Percentiles rank a stretch among this genome's conserved stretches.
Evolutionary conservation across 225 moss, liverwort and hornwort genomes (phyloP).

Genomic region (Straminergon stramineum): DNA sequence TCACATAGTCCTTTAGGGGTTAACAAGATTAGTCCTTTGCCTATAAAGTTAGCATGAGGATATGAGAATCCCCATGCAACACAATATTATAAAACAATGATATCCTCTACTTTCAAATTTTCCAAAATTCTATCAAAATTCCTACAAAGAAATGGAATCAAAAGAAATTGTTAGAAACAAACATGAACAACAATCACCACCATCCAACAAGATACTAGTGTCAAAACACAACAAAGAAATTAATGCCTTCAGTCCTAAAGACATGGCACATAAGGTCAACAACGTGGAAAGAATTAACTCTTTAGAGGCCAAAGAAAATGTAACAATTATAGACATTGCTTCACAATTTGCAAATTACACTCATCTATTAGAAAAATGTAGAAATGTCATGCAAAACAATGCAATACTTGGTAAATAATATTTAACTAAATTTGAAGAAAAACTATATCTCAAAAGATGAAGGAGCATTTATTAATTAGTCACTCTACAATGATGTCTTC

Average conservation of each 20-base stretch:
- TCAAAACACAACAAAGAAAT: neutral
- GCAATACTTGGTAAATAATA: neutral
- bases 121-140: neutral
- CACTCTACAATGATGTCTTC: rapidly evolving
- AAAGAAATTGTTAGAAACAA: neutral
- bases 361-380: too few relatives aligned
- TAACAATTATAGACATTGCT: rapidly evolving
- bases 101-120: neutral
- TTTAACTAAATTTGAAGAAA: neutral
- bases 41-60: neutral
- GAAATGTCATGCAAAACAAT: neutral
- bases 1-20: neutral
- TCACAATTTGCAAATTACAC: neutral
- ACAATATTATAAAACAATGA: neutral
- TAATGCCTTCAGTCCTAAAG: neutral
- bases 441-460: neutral
- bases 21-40: neutral
- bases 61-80: rapidly evolving
- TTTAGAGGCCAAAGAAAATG: neutral
- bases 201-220: neutral
- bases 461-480: neutral
- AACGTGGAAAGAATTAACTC: neutral
- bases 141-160: neutral
- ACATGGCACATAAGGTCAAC: neutral
- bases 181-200: neutral